Percentiles rank a stretch among this genome's conserved stretches.
Conservation (phyloP, 2,329 filamentous ascomycete species). For the Geosmithia flava region DNA sequence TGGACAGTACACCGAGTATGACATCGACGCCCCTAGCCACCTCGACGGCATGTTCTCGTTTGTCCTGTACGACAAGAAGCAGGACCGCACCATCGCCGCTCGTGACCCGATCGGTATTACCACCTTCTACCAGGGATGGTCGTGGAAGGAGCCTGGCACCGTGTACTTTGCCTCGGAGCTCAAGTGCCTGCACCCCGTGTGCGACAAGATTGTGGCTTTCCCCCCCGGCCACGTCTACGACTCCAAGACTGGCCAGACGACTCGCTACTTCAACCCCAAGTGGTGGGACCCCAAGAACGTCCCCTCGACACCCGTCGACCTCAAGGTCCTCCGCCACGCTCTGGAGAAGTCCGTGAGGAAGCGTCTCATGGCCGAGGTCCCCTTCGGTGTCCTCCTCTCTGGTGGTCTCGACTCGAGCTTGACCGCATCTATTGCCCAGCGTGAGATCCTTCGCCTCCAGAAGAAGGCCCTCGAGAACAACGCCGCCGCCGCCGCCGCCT, state of each 20-base stretch:
- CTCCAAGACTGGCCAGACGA: slow-evolving; percentile 76
- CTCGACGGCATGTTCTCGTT: slow-evolving; percentile 99
- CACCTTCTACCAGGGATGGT: slow-evolving; percentile 92
- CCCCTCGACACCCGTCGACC: slow-evolving; percentile 69
- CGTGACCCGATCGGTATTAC: slow-evolving; percentile 96
- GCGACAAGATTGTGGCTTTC: slow-evolving; percentile 90
- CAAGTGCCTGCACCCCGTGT: slow-evolving; percentile 85
- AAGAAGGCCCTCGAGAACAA: slow-evolving; percentile 38
- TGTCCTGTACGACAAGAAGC: slow-evolving; percentile 90
- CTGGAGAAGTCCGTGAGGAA: slow-evolving; percentile 90
- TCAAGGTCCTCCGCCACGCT: slow-evolving; percentile 67
- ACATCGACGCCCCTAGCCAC: slow-evolving; percentile 79
- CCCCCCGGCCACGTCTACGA: slow-evolving; percentile 94
- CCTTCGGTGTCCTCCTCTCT: slow-evolving; percentile 90
- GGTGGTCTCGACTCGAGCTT: slow-evolving; percentile 93
- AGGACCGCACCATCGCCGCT: slow-evolving; percentile 85
- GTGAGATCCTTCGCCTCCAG: slow-evolving; percentile 73
- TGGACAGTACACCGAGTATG: slow-evolving; percentile 79
- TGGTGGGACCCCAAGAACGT: slow-evolving; percentile 83
- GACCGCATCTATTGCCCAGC: slow-evolving; percentile 88
- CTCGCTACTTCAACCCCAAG: slow-evolving; percentile 78
- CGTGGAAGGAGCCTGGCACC: slow-evolving; percentile 67
- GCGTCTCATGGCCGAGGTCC: slow-evolving; percentile 96
- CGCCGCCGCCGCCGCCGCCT: slow-evolving; percentile 2
- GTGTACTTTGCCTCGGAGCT: slow-evolving; percentile 96